These are phyloP conservation scores for Sisymbrium altissimum DNA, from an alignment of 345 rosid species.

Conservation along the genomic window DNA sequence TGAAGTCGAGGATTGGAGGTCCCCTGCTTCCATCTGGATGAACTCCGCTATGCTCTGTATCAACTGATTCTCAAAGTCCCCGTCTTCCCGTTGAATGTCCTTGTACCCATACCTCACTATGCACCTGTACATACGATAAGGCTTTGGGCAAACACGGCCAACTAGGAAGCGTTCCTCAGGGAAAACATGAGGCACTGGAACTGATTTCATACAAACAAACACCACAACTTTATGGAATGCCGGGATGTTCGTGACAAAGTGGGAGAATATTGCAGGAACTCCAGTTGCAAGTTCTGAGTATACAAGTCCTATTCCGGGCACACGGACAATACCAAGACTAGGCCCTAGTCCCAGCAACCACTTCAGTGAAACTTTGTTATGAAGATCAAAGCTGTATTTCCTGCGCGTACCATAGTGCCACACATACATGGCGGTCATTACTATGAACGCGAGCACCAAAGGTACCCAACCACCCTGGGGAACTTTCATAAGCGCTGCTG, in stretches of 20 bases:
- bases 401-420: constrained; percentile 93
- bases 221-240: constrained; percentile 89
- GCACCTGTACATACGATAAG: constrained; percentile 94
- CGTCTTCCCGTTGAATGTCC: constrained; percentile 80
- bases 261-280: constrained; percentile 92
- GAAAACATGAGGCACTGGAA: constrained; percentile 79
- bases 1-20: constrained; percentile 47
- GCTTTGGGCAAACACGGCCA: constrained; percentile 90
- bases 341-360: constrained; percentile 96
- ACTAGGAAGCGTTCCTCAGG: constrained; percentile 94
- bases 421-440: constrained; percentile 73
- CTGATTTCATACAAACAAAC: constrained; percentile 95
- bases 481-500: constrained; percentile 76
- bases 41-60: constrained; percentile 94
- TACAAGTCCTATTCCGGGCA: constrained; percentile 90
- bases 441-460: constrained; percentile 60
- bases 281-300: constrained; percentile 94
- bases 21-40: constrained; percentile 90
- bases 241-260: constrained; percentile 91
- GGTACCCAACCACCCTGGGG: constrained; percentile 94
- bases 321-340: constrained; percentile 94
- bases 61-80: constrained; percentile 75
- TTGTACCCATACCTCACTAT: constrained; percentile 93
- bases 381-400: constrained; percentile 89
- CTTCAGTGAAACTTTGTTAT: constrained; percentile 89